Evolutionary conservation across 1,284 basidiomycete genomes (phyloP).

Genomic region (Neonothopanus nambi): DNA sequence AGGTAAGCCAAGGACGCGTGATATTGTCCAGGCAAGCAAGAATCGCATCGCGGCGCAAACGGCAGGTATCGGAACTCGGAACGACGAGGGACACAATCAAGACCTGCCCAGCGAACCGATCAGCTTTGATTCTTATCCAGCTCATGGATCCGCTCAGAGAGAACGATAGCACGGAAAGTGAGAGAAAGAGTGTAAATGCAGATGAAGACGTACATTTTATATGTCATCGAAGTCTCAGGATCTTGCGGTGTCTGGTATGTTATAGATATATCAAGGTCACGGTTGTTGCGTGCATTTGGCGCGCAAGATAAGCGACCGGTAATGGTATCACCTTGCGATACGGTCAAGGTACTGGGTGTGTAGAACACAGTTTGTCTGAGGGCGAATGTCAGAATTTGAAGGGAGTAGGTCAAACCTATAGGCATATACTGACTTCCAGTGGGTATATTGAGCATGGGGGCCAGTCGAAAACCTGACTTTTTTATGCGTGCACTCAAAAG

Average conservation of each 20-base stretch:
- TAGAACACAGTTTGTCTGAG: constrained; percentile 94
- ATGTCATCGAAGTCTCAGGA: constrained; percentile 48
- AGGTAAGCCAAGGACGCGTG: no score
- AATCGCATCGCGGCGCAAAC: neutral
- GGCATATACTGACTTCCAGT: constrained; percentile 82
- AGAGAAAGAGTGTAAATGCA: constrained; percentile 21
- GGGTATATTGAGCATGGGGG: constrained; percentile 94
- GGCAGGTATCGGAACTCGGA: neutral
- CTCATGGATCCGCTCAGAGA: constrained; percentile 14
- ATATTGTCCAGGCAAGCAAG: no score
- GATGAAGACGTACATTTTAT: constrained; percentile 74
- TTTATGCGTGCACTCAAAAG: constrained; percentile 96
- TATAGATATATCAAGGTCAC: constrained; percentile 89
- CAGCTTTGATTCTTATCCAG: constrained; percentile 48
- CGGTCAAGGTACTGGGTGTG: constrained; percentile 75
- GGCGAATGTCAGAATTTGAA: neutral
- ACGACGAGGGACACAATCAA: constrained; percentile 31
- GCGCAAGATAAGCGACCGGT: constrained; percentile 73
- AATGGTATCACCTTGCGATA: constrained; percentile 72
- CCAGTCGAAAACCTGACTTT: constrained; percentile 94
- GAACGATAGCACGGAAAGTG: constrained; percentile 20
- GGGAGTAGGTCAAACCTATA: constrained; percentile 1
- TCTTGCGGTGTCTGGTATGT: constrained; percentile 56
- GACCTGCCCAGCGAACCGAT: constrained; percentile 67
- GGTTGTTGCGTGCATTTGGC: constrained; percentile 88